phyloP scores from a whole-genome alignment of 2,329 filamentous ascomycete genomes.

The Cadophora sp. region DNA sequence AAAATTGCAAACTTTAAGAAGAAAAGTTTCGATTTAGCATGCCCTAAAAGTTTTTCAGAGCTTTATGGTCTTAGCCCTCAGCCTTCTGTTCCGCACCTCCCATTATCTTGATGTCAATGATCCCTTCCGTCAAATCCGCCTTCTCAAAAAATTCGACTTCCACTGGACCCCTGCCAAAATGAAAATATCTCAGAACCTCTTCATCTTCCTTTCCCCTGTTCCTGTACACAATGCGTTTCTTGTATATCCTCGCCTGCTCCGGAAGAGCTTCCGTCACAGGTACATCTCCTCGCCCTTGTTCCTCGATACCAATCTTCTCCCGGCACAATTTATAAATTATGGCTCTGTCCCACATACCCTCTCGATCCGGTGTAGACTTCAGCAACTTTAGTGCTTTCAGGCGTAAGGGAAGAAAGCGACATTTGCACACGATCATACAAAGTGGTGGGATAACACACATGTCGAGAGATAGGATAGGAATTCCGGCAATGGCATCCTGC shows the following conservation, averaged over 20 bases:
- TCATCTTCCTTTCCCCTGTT: neutral
- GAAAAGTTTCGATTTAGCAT: too few relatives aligned
- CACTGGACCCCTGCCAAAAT: neutral
- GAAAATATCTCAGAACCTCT: neutral
- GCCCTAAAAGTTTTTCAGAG: too few relatives aligned
- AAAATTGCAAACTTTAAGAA: too few relatives aligned
- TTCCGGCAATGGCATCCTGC: neutral
- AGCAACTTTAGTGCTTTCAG: neutral
- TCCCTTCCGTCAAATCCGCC: neutral
- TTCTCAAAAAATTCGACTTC: neutral
- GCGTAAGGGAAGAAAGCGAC: neutral
- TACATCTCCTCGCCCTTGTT: neutral
- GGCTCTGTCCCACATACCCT: neutral
- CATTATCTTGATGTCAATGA: constrained; percentile 5
- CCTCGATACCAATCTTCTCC: neutral
- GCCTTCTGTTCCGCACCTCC: neutral
- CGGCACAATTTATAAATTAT: neutral
- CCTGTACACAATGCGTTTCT: neutral
- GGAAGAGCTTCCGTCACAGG: neutral
- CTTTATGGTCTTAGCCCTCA: too few relatives aligned
- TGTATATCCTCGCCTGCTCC: neutral
- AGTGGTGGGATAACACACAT: constrained; percentile 8
- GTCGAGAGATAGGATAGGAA: neutral
- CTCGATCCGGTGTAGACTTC: neutral
- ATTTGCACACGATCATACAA: neutral